phyloP scores from a whole-genome alignment of 345 rosid species.

The Sonneratia caseolaris region DNA sequence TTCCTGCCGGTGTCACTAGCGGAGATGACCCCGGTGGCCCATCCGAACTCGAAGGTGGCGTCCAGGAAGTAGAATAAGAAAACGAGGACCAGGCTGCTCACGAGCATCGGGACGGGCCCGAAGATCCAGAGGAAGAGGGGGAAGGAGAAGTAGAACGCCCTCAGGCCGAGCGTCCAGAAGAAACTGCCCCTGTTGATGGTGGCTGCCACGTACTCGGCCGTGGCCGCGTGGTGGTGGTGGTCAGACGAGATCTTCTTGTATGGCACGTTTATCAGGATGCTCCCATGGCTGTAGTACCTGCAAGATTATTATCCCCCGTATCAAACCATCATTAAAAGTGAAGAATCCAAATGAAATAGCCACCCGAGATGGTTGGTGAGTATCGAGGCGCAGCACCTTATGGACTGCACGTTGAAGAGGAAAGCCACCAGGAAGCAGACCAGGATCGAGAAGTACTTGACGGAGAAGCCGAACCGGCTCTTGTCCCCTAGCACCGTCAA shows the following conservation, averaged over 20 bases:
- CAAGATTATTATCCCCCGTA: neutral
- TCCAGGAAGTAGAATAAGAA: constrained; percentile 59
- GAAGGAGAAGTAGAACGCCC: constrained; percentile 82
- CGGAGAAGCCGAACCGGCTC: constrained; percentile 40
- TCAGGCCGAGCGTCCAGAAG: constrained; percentile 82
- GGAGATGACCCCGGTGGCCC: constrained; percentile 12
- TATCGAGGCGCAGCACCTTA: constrained; percentile 48
- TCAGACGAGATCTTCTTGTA: constrained; percentile 32
- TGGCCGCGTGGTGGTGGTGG: constrained; percentile 24
- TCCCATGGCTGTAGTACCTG: constrained; percentile 74
- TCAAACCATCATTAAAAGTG: neutral
- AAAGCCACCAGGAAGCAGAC: constrained; percentile 62
- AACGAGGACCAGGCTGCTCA: constrained; percentile 48
- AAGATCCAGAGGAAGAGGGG: constrained; percentile 86
- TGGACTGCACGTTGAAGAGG: constrained; percentile 61
- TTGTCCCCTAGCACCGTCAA: constrained; percentile 39
- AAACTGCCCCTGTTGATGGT: constrained; percentile 72
- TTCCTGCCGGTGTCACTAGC: constrained; percentile 11
- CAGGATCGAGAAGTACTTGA: constrained; percentile 62
- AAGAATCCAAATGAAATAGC: neutral
- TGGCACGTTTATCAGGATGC: constrained; percentile 74
- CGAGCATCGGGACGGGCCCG: constrained; percentile 74
- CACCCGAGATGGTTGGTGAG: too few species aligned
- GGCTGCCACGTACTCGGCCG: constrained; percentile 53
- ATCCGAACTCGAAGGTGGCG: constrained; percentile 15